Conservation (phyloP, 2,329 filamentous ascomycete genomes). For the Exserohilum rostratum region DNA sequence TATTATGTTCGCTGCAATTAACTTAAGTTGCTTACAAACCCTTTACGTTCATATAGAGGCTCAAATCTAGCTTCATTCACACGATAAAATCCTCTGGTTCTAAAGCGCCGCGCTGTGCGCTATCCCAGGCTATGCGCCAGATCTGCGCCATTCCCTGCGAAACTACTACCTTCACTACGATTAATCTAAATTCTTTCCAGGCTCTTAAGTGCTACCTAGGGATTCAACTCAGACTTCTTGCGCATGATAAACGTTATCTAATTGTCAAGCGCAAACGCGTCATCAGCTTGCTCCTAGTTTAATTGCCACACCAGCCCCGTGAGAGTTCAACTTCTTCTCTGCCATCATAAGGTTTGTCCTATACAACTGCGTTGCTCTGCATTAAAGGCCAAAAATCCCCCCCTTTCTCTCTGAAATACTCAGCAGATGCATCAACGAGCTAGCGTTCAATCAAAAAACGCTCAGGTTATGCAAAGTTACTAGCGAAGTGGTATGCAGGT, state of each 20-base stretch:
- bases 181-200: not conserved
- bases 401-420: conserved; percentile 35
- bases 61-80: too few species aligned
- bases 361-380: conserved; percentile 21
- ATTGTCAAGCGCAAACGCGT: not conserved
- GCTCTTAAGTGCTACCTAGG: not conserved
- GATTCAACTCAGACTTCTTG: not conserved
- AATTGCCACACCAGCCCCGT: conserved; percentile 49
- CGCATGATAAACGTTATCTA: not conserved
- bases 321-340: conserved; percentile 47
- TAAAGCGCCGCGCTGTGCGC: too few species aligned
- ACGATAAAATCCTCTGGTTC: too few species aligned
- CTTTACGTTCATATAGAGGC: too few species aligned
- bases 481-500: conserved; percentile 18
- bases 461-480: conserved; percentile 30
- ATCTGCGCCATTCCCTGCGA: too few species aligned
- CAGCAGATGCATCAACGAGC: conserved; percentile 12
- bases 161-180: not conserved
- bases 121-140: too few species aligned
- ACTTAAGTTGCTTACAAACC: too few species aligned
- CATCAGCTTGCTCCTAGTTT: conserved; percentile 31
- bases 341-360: conserved; percentile 41
- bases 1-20: too few species aligned
- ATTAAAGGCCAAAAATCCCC: conserved; percentile 36
- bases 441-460: conserved; percentile 34